These are phyloP conservation scores for Vitis amurensis DNA, from an alignment of 164 flowering plant genomes.

Conservation along the genomic window DNA sequence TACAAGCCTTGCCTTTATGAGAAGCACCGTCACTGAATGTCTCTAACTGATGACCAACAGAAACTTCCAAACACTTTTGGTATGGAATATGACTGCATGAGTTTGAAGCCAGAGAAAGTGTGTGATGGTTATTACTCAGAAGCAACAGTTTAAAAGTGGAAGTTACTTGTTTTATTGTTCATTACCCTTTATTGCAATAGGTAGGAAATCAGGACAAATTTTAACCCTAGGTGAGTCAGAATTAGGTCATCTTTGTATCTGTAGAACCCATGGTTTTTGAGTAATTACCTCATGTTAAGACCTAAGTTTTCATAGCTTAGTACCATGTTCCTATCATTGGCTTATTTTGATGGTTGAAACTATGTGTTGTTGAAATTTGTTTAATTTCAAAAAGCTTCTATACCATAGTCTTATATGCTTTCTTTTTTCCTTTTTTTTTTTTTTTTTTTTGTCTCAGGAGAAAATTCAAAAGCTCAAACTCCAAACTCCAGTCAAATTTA, in stretches of 20 bases:
- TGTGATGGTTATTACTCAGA: too few species aligned
- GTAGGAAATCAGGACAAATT: too few species aligned
- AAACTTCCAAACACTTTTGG: too few species aligned
- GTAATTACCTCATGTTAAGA: neutral
- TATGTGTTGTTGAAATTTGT: neutral
- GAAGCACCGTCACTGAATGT: too few species aligned
- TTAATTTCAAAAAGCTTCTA: neutral
- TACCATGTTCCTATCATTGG: neutral
- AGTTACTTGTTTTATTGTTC: too few species aligned
- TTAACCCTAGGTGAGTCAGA: neutral
- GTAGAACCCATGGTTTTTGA: neutral
- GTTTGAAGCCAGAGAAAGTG: too few species aligned
- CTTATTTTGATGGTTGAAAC: neutral
- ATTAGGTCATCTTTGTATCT: neutral
- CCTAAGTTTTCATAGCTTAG: neutral
- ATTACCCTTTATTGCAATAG: too few species aligned
- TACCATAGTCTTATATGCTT: neutral
- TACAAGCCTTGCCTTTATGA: too few species aligned
- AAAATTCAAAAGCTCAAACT: constrained; percentile 16
- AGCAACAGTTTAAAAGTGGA: too few species aligned
- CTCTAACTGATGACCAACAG: too few species aligned
- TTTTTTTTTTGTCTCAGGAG: constrained; percentile 29
- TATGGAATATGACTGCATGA: too few species aligned
- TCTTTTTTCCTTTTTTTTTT: neutral
- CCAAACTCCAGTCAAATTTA: constrained; percentile 17